phyloP scores from a whole-genome alignment of 805 yeast species.

The Brettanomyces nanus region DNA sequence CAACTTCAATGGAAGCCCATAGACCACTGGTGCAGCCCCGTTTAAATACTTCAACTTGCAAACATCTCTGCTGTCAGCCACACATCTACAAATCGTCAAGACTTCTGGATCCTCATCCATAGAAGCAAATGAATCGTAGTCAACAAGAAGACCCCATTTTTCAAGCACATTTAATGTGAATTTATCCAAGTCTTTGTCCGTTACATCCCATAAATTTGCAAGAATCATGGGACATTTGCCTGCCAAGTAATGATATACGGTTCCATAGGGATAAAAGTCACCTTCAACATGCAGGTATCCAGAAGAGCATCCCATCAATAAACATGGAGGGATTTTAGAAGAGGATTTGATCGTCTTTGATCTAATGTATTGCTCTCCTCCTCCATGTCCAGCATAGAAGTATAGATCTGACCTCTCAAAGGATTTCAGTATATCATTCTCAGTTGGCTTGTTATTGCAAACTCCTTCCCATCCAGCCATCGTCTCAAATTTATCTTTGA shows the following conservation, averaged over 20 bases:
- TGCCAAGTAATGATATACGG: conserved; percentile 62
- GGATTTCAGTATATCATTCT: conserved; percentile 37
- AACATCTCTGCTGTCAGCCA: conserved; percentile 49
- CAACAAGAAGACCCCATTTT: conserved; percentile 53
- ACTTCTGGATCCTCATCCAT: conserved; percentile 10
- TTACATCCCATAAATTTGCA: conserved; percentile 93
- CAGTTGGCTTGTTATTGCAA: conserved; percentile 49
- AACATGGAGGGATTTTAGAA: conserved; percentile 42
- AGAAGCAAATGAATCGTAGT: conserved; percentile 16
- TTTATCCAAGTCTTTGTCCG: conserved; percentile 88
- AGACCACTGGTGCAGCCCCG: conserved; percentile 89
- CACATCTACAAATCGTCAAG: conserved; percentile 44
- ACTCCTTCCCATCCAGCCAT: conserved; percentile 44
- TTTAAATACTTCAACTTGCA: conserved; percentile 72
- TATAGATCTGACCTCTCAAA: conserved; percentile 42
- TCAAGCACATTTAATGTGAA: conserved; percentile 57
- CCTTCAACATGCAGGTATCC: conserved; percentile 57
- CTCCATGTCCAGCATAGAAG: conserved; percentile 90
- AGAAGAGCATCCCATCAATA: conserved; percentile 87
- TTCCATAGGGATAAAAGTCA: conserved; percentile 63
- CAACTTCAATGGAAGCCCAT: conserved; percentile 66
- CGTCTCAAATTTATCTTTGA: conserved; percentile 35
- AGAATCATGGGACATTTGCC: conserved; percentile 80
- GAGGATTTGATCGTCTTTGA: conserved; percentile 43
- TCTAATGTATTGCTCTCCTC: conserved; percentile 79